Conservation (phyloP, 73 alveolate species). For the Paramecium tetraurelia region DNA sequence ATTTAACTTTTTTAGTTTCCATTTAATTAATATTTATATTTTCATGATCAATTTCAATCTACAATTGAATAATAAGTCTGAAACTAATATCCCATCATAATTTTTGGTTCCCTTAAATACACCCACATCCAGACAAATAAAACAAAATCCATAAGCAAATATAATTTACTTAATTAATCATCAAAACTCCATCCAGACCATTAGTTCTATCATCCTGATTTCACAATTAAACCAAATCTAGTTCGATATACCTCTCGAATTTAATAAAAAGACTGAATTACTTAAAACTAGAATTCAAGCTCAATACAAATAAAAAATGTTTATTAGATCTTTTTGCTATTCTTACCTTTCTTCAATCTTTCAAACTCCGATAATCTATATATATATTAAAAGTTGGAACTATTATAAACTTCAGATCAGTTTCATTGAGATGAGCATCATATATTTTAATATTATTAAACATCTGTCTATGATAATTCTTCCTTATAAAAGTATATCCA, state of each 20-base stretch:
- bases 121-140: not conserved
- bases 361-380: too few relatives aligned
- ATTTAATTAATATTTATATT: conserved; percentile 37
- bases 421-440: not conserved
- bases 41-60: not conserved
- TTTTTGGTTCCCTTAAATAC: not conserved
- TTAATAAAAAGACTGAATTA: not conserved
- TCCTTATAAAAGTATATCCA: not conserved
- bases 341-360: not conserved
- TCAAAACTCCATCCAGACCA: not conserved
- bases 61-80: not conserved
- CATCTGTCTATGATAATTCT: not conserved
- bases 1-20: conserved; percentile 52
- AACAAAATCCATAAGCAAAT: not conserved
- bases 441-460: too few relatives aligned
- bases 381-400: too few relatives aligned
- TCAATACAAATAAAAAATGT: too few relatives aligned
- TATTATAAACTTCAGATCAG: not conserved
- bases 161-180: not conserved
- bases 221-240: not conserved
- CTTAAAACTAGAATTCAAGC: not conserved
- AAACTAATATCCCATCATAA: not conserved
- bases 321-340: too few relatives aligned
- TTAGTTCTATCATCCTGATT: not conserved
- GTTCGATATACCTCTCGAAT: not conserved